These are phyloP conservation scores for Tetragonia tetragonoides DNA, from an alignment of 148 eudicot species.

Conservation along the genomic window DNA sequence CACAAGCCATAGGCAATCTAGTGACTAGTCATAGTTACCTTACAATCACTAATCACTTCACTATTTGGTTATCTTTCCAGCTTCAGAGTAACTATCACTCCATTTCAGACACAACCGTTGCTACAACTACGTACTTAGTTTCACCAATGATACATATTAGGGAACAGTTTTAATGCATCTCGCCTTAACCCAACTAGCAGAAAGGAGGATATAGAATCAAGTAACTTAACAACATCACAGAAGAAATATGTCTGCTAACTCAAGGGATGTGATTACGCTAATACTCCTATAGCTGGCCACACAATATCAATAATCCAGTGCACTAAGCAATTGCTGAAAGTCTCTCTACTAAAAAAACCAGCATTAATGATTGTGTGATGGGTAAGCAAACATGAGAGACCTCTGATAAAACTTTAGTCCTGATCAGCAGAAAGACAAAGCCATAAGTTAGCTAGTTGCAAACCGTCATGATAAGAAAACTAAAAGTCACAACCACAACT, in stretches of 20 bases:
- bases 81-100: neutral
- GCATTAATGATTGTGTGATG: neutral
- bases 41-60: no score
- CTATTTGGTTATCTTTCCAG: neutral
- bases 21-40: no score
- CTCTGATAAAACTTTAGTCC: neutral
- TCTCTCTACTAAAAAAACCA: neutral
- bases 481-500: neutral
- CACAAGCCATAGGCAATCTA: neutral
- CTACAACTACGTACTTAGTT: neutral
- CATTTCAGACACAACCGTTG: neutral
- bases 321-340: neutral
- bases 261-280: neutral
- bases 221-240: neutral
- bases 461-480: neutral
- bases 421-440: constrained; percentile 1
- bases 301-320: neutral
- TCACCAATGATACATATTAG: neutral
- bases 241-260: neutral
- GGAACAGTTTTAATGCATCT: neutral
- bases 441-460: neutral
- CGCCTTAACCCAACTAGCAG: neutral
- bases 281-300: neutral
- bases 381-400: neutral
- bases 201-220: neutral